Evolutionary conservation across 2,329 filamentous ascomycete genomes (phyloP).

Genomic region (Arthroderma sp.): DNA sequence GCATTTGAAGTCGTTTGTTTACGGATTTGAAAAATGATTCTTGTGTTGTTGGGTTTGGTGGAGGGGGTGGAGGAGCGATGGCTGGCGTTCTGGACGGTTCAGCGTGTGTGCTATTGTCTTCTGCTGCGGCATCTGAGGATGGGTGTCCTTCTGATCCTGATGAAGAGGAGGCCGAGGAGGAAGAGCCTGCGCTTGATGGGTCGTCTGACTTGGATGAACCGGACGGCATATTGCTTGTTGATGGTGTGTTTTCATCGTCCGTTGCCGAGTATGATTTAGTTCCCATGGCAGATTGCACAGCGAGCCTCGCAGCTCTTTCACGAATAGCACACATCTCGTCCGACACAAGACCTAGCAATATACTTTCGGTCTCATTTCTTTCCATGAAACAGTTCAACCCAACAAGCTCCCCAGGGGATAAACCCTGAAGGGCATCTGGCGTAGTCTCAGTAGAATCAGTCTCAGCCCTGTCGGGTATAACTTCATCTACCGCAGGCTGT

Average conservation of each 20-base stretch:
- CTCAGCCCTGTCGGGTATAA: neutral
- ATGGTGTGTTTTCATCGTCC: too few species aligned
- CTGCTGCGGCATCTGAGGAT: neutral
- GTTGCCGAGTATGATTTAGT: too few species aligned
- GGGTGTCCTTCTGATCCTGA: constrained; percentile 1
- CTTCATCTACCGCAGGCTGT: neutral
- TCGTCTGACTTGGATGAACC: too few species aligned
- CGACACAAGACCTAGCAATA: constrained; percentile 5
- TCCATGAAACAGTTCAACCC: constrained; percentile 7
- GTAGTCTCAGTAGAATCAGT: neutral
- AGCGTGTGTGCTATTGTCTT: neutral
- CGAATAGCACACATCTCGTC: constrained; percentile 8
- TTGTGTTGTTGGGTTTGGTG: constrained; percentile 69
- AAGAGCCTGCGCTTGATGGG: too few species aligned
- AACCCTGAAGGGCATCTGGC: neutral
- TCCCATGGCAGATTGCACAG: too few species aligned
- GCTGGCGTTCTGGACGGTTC: constrained; percentile 1
- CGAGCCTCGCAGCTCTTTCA: neutral
- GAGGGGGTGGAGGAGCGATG: constrained; percentile 30
- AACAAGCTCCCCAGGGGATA: constrained; percentile 4
- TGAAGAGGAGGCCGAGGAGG: neutral
- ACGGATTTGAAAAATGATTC: constrained; percentile 97
- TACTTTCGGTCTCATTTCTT: constrained; percentile 8
- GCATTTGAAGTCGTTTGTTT: constrained; percentile 77
- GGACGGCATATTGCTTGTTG: too few species aligned